Conservation (phyloP, 306 rosid species). For the Trifolium fragiferum region DNA sequence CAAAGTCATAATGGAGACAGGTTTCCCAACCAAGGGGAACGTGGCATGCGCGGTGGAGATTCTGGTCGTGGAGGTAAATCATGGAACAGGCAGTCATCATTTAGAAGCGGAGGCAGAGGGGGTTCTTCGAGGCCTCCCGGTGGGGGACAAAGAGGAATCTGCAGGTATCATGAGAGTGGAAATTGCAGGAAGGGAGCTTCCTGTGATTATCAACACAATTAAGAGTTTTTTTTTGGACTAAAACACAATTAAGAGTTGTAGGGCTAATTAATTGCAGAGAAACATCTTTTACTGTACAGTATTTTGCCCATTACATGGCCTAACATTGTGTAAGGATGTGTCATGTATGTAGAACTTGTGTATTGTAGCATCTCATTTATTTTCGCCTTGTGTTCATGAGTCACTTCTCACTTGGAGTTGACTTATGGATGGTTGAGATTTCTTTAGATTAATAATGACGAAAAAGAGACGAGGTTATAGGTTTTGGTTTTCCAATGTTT, state of each 20-base stretch:
- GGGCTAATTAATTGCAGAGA: constrained; percentile 44
- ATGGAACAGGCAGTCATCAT: constrained; percentile 81
- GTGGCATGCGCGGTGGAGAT: constrained; percentile 65
- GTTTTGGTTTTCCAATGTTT: neutral
- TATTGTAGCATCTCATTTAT: constrained; percentile 48
- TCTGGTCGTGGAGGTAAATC: constrained; percentile 70
- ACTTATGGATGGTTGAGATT: constrained; percentile 19
- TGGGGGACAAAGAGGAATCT: constrained; percentile 77
- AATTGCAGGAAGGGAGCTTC: constrained; percentile 88
- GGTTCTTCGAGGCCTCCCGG: constrained; percentile 70
- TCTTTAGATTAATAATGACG: constrained; percentile 16
- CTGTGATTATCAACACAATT: constrained; percentile 82
- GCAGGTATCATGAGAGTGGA: constrained; percentile 84
- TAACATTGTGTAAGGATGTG: constrained; percentile 53
- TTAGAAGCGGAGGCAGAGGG: constrained; percentile 67
- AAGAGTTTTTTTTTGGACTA: too few relatives aligned
- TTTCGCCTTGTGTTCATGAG: constrained; percentile 33
- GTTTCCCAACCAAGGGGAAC: constrained; percentile 64
- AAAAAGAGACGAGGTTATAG: neutral
- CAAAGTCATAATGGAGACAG: constrained; percentile 70
- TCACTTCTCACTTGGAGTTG: constrained; percentile 40
- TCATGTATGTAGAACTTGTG: constrained; percentile 54
- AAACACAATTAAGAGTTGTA: constrained; percentile 66
- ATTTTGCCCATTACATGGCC: constrained; percentile 47
- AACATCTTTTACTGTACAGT: constrained; percentile 79